Conservation (phyloP, 805 yeast genomes). For the Yarrowia keelungensis region DNA sequence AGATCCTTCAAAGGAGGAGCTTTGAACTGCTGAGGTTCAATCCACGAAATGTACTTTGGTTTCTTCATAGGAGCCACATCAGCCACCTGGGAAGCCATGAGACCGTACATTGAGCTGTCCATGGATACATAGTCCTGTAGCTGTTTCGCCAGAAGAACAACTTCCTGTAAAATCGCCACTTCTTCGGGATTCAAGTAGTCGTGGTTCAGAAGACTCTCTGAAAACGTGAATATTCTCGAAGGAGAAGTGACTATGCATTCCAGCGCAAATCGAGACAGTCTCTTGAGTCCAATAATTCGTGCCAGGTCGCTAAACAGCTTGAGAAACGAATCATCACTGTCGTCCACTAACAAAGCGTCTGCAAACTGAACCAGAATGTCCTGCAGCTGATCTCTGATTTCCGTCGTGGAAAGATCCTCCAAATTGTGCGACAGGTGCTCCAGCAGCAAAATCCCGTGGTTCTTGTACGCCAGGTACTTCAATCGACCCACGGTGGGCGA, state of each 20-base stretch:
- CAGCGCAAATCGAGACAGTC: conserved; percentile 44
- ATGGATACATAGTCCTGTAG: conserved; percentile 20
- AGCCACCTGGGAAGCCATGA: conserved; percentile 12
- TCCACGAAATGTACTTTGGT: conserved; percentile 30
- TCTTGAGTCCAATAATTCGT: conserved; percentile 41
- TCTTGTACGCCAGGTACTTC: conserved; percentile 79
- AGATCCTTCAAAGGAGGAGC: conserved; percentile 6
- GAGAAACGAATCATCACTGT: conserved; percentile 43
- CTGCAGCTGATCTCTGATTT: conserved; percentile 50
- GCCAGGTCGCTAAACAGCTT: conserved; percentile 42
- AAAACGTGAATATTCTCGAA: conserved; percentile 40
- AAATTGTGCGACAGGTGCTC: conserved; percentile 49
- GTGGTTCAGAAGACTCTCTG: conserved; percentile 39
- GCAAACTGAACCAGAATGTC: conserved; percentile 66
- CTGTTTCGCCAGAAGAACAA: not conserved
- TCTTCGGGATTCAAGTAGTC: conserved; percentile 42
- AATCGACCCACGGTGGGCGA: conserved; percentile 77
- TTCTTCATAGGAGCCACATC: not conserved
- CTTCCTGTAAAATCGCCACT: conserved; percentile 7
- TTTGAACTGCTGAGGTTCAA: conserved; percentile 7
- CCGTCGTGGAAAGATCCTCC: conserved; percentile 45
- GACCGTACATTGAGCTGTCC: conserved; percentile 13
- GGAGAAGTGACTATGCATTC: conserved; percentile 43
- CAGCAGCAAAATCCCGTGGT: conserved; percentile 76
- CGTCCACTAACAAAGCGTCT: conserved; percentile 57